Conservation (phyloP, 768 basidiomycete species). For the Lactarius hengduanensis region DNA sequence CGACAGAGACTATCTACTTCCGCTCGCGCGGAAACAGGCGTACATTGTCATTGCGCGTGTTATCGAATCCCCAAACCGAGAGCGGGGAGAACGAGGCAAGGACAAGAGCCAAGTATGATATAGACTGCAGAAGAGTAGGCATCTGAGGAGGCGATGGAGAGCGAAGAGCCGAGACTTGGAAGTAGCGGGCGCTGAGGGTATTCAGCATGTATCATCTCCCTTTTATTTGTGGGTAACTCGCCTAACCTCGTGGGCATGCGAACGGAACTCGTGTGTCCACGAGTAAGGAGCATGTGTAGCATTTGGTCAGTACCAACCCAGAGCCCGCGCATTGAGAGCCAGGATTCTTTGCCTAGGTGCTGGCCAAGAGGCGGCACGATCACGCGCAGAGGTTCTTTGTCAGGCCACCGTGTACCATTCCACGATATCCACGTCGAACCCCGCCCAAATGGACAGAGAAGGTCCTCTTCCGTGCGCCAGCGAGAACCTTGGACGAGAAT, state of each 20-base stretch:
- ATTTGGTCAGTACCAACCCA: neutral
- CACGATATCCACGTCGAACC: neutral
- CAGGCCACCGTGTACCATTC: neutral
- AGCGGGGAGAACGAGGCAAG: neutral
- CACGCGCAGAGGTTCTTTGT: neutral
- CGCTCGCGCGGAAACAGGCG: slow-evolving; percentile 16
- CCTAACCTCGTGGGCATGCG: neutral
- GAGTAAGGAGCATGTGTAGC: neutral
- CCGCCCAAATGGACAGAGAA: neutral
- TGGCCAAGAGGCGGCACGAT: neutral
- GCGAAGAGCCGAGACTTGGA: neutral
- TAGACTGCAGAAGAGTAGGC: neutral
- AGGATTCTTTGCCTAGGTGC: neutral
- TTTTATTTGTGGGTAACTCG: neutral
- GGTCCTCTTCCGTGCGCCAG: neutral
- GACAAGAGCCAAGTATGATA: neutral
- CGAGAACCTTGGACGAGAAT: neutral
- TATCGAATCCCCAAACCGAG: slow-evolving; percentile 36
- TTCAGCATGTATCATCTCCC: neutral
- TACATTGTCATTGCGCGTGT: slow-evolving; percentile 42
- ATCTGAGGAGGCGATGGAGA: neutral
- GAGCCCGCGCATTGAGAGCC: neutral
- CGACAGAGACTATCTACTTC: neutral
- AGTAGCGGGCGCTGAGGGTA: neutral
- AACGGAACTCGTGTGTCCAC: neutral